Evolutionary conservation across 2,329 filamentous ascomycete genomes (phyloP), one percentile per base, ranked within the genome.

Genomic region (Achaetomium macrosporum): DNA sequence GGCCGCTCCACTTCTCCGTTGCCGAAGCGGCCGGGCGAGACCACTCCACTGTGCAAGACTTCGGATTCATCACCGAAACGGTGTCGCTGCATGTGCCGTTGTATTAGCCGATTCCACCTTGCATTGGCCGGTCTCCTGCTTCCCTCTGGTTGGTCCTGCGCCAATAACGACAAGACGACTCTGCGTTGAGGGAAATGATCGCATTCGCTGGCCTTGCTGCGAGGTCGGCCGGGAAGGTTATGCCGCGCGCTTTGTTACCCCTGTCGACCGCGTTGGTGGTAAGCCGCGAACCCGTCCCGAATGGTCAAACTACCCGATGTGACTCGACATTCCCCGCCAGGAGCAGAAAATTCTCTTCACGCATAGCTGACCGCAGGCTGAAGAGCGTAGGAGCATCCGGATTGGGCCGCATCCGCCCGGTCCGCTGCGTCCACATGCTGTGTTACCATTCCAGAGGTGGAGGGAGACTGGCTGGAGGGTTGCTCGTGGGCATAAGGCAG

Each of bases 371-470:
- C 33, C n/a, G 47, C n/a, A 30, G 46, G 47, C 44, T 41, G 48
- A 56, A 25, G 35, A 20, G 36, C 39, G 7, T 40, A 20, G 37
- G 40, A 51, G 44, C 25, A 46, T 45, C 31, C 19, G 54, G 55
- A 63, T 63, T 63, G 60, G 60, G n/a, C 39, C 17, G 15, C 43
- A n/a, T 15, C 20, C 19, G 41, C 15, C 42, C 30, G 50, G 52
- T 51, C 48, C 59, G 50, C 55, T 53, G 53, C 52, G 42, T 41
- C 47, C 42, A 44, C 44, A 58, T 63, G 61, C 40, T 49, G 61
- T 63, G 58, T 54, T 39, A 63, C 61, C 49, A 48, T 56, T 42
- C 36, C 33, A 42, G 20, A 41, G 44, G 45, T 20, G 20, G 41
- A 39, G 52, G 39, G 33, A 50, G 42, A 31, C 25, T 16, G 43